Conservation (phyloP, 495 filamentous ascomycete genomes). For the Baudoinia panamericana region DNA sequence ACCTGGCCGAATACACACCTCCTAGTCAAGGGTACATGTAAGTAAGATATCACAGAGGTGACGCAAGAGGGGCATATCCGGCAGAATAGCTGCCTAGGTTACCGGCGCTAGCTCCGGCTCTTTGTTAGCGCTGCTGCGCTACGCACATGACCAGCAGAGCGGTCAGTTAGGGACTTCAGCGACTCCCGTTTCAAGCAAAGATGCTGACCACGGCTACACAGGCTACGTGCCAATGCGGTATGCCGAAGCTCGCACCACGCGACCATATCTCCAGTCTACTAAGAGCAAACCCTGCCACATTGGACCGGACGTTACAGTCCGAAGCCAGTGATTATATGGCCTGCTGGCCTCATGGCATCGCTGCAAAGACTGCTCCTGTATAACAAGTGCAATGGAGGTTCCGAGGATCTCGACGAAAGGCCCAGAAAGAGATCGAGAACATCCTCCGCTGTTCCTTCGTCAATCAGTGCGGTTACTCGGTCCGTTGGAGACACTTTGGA, state of each 20-base stretch:
- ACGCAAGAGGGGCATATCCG: no score
- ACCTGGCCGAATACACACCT: no score
- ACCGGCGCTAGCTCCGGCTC: no score
- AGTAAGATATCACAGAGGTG: no score
- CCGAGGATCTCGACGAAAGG: conserved; percentile 2
- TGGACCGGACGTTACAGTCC: neutral
- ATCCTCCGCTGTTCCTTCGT: neutral
- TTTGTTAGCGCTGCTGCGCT: no score
- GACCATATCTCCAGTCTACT: neutral
- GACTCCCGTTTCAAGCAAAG: neutral
- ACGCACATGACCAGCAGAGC: no score
- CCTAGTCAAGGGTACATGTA: no score
- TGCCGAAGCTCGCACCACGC: neutral
- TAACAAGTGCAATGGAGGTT: neutral
- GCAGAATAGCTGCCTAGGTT: no score
- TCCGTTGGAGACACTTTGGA: conserved; percentile 1
- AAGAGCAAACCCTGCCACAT: neutral
- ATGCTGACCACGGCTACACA: conserved; percentile 2
- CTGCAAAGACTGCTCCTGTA: conserved; percentile 1
- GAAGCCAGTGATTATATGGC: neutral
- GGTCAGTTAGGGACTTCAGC: no score
- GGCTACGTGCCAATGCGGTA: neutral
- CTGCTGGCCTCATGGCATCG: neutral
- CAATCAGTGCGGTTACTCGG: neutral
- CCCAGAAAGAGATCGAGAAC: conserved; percentile 1